These are phyloP conservation scores for Oryza rufipogon DNA, from an alignment of 176 grass and related monocot species.

Conservation along the genomic window DNA sequence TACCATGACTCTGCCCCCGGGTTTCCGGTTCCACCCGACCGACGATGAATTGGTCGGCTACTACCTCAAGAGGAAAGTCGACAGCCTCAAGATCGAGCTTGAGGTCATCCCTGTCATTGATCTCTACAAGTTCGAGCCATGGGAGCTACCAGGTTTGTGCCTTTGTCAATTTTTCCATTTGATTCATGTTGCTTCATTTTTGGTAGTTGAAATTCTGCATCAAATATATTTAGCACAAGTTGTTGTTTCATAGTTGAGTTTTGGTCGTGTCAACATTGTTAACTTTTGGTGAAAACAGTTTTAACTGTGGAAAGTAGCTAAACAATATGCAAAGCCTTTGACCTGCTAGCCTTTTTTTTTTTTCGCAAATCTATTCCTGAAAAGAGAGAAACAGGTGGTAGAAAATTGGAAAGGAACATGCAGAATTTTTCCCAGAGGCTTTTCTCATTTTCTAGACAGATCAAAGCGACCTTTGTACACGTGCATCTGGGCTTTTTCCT, in stretches of 20 bases:
- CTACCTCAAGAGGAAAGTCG: slow-evolving; percentile 93
- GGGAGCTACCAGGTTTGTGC: slow-evolving; percentile 86
- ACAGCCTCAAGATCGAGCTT: slow-evolving; percentile 82
- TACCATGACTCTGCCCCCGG: slow-evolving; percentile 66
- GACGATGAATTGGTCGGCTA: slow-evolving; percentile 94
- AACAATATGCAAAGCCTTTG: neutral
- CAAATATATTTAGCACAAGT: neutral
- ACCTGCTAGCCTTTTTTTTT: slow-evolving; percentile 5
- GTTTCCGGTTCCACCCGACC: slow-evolving; percentile 96
- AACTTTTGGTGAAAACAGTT: neutral
- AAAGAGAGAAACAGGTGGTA: neutral
- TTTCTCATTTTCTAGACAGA: neutral
- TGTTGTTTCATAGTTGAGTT: neutral
- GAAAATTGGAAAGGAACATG: neutral
- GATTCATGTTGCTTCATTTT: neutral
- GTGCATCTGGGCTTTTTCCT: slow-evolving; percentile 50
- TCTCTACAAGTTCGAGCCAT: slow-evolving; percentile 96
- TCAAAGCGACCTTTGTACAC: slow-evolving; percentile 9
- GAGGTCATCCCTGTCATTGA: slow-evolving; percentile 91
- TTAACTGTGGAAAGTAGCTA: neutral
- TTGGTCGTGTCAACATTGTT: neutral
- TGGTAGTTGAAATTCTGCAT: neutral
- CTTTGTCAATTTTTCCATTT: neutral
- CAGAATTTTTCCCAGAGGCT: neutral
- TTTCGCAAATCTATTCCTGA: neutral